Percentiles rank a stretch among this genome's conserved stretches.
phyloP scores from a whole-genome alignment of 2,329 filamentous ascomycete genomes.

The Malbranchea cinnamomea region DNA sequence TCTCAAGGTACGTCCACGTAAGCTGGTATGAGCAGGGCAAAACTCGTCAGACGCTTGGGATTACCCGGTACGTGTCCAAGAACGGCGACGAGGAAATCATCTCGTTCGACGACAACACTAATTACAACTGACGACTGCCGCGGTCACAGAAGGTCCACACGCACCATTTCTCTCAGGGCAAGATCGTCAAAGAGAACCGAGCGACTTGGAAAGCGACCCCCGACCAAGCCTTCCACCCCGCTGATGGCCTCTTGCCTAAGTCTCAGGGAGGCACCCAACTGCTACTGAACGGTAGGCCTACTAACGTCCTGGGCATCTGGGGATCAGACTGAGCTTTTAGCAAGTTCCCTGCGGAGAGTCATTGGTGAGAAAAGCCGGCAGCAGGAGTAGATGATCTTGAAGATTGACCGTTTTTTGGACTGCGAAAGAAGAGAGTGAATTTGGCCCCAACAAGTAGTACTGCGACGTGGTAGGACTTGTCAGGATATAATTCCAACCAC shows the following conservation, averaged over 20 bases:
- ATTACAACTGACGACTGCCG: slow-evolving; percentile 34
- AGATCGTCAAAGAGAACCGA: slow-evolving; percentile 33
- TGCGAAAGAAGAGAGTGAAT: too few relatives aligned
- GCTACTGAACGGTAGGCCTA: slow-evolving; percentile 36
- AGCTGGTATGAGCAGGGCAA: slow-evolving; percentile 15
- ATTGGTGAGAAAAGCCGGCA: background rate
- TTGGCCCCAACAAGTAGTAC: too few relatives aligned
- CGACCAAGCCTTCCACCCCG: slow-evolving; percentile 34
- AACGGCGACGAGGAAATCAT: slow-evolving; percentile 34
- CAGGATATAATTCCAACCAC: too few relatives aligned
- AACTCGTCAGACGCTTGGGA: slow-evolving; percentile 29
- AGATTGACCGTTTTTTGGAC: too few relatives aligned
- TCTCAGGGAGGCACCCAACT: slow-evolving; percentile 41
- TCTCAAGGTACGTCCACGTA: slow-evolving; percentile 33
- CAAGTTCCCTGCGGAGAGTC: slow-evolving; percentile 24
- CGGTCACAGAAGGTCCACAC: slow-evolving; percentile 23
- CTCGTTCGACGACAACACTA: slow-evolving; percentile 41
- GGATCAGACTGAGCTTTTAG: slow-evolving; percentile 36
- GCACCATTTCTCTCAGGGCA: slow-evolving; percentile 29
- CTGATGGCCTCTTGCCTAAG: slow-evolving; percentile 34
- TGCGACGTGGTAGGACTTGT: too few relatives aligned
- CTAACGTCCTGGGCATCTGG: slow-evolving; percentile 44
- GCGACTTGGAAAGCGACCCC: slow-evolving; percentile 28
- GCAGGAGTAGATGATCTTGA: background rate
- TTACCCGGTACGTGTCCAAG: slow-evolving; percentile 27